phyloP scores from a whole-genome alignment of 805 yeast species.

The Allodekkera sacchari region DNA sequence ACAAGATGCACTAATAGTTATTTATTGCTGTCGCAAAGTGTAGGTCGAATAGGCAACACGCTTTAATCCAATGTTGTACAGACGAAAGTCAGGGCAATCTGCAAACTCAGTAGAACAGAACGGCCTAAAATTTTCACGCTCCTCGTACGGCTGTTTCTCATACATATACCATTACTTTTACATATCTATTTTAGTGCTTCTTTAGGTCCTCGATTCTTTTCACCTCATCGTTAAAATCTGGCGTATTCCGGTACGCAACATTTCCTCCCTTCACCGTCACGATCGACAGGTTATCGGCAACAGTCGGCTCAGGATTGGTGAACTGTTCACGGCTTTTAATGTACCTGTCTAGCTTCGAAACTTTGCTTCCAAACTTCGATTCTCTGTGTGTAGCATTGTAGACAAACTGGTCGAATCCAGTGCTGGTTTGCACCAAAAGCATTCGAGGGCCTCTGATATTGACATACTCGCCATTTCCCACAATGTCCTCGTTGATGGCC shows the following conservation, averaged over 20 bases:
- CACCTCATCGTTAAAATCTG: slow-evolving; percentile 31
- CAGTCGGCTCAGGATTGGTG: slow-evolving; percentile 11
- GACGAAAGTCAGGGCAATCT: no score
- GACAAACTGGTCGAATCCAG: slow-evolving; percentile 20
- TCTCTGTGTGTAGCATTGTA: slow-evolving; percentile 2
- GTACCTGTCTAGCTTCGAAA: slow-evolving; percentile 15
- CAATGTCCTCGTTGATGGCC: slow-evolving; percentile 10
- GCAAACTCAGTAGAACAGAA: no score
- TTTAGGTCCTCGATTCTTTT: slow-evolving; percentile 20
- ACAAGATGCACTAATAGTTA: no score
- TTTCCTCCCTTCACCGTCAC: slow-evolving; percentile 36
- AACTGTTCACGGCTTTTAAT: slow-evolving; percentile 14
- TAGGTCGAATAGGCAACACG: no score
- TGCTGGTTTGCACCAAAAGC: slow-evolving; percentile 38
- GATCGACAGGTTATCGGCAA: slow-evolving; percentile 40
- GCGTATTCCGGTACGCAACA: slow-evolving; percentile 36
- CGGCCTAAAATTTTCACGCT: no score
- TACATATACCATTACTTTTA: no score
- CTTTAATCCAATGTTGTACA: no score
- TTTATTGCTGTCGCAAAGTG: no score
- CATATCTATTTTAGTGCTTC: slow-evolving; percentile 3
- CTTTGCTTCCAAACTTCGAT: slow-evolving; percentile 1
- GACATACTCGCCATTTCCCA: slow-evolving; percentile 36
- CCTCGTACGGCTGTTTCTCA: no score
- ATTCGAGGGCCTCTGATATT: slow-evolving; percentile 49